Percentiles rank a stretch among this genome's conserved stretches.
Conservation (phyloP, 345 rosid species). For the Lepidium aucheri region DNA sequence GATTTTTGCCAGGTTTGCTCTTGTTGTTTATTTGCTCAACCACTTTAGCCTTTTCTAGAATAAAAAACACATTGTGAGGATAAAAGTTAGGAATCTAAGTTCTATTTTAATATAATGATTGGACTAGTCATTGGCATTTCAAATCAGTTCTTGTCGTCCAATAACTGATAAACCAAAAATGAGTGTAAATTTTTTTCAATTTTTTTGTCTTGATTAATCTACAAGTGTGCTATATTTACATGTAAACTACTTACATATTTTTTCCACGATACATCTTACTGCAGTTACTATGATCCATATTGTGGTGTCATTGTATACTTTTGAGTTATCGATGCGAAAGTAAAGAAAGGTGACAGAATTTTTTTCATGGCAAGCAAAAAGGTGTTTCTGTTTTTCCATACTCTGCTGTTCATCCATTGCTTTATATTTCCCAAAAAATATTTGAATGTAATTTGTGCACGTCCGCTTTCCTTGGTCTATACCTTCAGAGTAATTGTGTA, state of each 20-base stretch:
- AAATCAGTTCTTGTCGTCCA: not conserved
- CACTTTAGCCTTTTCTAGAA: not conserved
- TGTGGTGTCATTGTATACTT: constrained; percentile 97
- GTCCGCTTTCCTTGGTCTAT: not conserved
- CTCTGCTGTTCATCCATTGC: not conserved
- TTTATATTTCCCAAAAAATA: not conserved
- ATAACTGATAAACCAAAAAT: not conserved
- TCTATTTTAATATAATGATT: not conserved
- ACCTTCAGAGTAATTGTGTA: not conserved
- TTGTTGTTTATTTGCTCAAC: not conserved
- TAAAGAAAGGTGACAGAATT: constrained; percentile 91
- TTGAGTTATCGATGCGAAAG: constrained; percentile 85
- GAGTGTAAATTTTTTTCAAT: not conserved
- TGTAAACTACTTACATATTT: not conserved
- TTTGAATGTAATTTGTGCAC: not conserved
- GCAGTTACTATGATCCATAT: constrained; percentile 95
- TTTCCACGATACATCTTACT: constrained; percentile 7
- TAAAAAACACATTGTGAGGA: not conserved
- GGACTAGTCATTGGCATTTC: not conserved
- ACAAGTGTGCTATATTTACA: not conserved
- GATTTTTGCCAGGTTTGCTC: constrained; percentile 88
- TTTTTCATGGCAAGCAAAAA: constrained; percentile 89
- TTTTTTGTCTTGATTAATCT: not conserved
- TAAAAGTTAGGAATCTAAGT: not conserved
- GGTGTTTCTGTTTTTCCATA: constrained; percentile 33